A percentile compares a stretch with the other conserved stretches of the same genome.
These are phyloP conservation scores for Prunus mira DNA, from an alignment of 306 rosid species.

Conservation along the genomic window DNA sequence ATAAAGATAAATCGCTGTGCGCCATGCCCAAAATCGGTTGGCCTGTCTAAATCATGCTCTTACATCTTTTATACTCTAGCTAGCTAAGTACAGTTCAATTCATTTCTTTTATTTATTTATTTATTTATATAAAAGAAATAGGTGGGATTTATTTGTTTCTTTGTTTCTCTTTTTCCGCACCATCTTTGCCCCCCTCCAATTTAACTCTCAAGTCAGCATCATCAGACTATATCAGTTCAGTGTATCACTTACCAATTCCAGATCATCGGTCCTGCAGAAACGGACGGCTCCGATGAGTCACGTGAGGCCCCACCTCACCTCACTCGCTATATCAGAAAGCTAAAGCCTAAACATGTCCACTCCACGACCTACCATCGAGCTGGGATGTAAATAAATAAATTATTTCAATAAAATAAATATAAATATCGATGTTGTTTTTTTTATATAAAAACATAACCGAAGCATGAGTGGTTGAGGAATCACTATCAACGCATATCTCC, in stretches of 20 bases:
- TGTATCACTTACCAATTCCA: neutral
- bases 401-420: neutral
- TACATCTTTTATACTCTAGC: too few species aligned
- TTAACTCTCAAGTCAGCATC: neutral
- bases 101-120: too few species aligned
- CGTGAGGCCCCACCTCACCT: slow-evolving; percentile 25
- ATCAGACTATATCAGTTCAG: neutral
- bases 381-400: neutral
- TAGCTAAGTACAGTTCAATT: too few species aligned
- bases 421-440: neutral
- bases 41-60: neutral
- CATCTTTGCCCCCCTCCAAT: neutral
- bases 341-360: too few species aligned
- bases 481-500: slow-evolving; percentile 56
- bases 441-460: slow-evolving; percentile 2
- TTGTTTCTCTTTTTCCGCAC: neutral
- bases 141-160: neutral
- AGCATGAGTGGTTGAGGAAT: slow-evolving; percentile 53
- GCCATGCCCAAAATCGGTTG: neutral
- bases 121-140: too few species aligned
- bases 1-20: too few species aligned
- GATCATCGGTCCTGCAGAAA: slow-evolving; percentile 36
- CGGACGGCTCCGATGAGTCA: slow-evolving; percentile 37
- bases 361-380: too few species aligned
- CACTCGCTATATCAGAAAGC: neutral